Evolutionary conservation across 768 basidiomycete species (phyloP).

Genomic region (Lentinula sp.): DNA sequence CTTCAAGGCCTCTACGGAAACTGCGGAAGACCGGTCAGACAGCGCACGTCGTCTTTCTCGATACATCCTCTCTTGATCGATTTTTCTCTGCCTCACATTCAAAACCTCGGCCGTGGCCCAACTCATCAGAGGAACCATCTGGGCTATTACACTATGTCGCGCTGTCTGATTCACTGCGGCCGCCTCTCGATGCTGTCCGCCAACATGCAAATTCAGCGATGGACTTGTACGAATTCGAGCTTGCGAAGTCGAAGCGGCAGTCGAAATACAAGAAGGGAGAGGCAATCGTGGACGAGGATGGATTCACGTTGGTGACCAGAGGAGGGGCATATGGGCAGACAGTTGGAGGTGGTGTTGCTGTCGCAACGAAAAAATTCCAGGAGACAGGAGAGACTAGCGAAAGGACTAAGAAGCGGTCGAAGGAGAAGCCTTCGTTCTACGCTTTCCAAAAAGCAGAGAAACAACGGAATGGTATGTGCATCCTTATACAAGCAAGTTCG

Average conservation of each 20-base stretch:
- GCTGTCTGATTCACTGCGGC: slow-evolving; percentile 62
- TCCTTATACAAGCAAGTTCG: slow-evolving; percentile 4
- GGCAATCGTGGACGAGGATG: slow-evolving; percentile 89
- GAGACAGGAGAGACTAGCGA: slow-evolving; percentile 48
- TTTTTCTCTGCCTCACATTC: slow-evolving; percentile 44
- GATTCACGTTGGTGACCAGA: slow-evolving; percentile 90
- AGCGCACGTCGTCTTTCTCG: slow-evolving; percentile 70
- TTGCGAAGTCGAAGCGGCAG: slow-evolving; percentile 48
- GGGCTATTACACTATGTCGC: slow-evolving; percentile 71
- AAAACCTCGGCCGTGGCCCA: slow-evolving; percentile 62
- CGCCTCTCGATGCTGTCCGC: slow-evolving; percentile 66
- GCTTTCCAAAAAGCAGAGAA: slow-evolving; percentile 88
- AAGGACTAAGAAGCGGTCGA: slow-evolving; percentile 45
- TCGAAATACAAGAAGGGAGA: slow-evolving; percentile 76
- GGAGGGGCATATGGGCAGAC: slow-evolving; percentile 89
- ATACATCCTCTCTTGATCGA: slow-evolving; percentile 63
- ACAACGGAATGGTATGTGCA: slow-evolving; percentile 67
- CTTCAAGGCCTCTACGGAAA: slow-evolving; percentile 42
- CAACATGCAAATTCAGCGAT: slow-evolving; percentile 79
- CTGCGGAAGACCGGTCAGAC: slow-evolving; percentile 58
- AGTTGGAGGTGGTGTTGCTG: slow-evolving; percentile 70
- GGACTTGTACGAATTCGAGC: slow-evolving; percentile 69
- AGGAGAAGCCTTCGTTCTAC: slow-evolving; percentile 78
- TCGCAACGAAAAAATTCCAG: slow-evolving; percentile 62
- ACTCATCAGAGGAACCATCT: slow-evolving; percentile 47